Percentiles rank a stretch among this genome's conserved stretches.
These are phyloP conservation scores for Solanum virginianum DNA, from an alignment of 257 asterid genomes.

Conservation along the genomic window DNA sequence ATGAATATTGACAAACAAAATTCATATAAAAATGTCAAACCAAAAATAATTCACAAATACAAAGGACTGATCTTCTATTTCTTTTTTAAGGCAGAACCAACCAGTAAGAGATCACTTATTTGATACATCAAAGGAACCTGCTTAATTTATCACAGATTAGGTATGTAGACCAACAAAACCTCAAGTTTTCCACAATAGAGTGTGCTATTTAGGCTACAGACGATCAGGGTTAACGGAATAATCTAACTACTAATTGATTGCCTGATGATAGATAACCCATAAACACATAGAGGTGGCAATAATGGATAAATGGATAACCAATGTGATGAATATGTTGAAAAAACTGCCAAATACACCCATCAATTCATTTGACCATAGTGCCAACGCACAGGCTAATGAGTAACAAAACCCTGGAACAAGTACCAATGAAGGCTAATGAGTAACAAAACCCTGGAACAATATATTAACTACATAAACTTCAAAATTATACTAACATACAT, in stretches of 20 bases:
- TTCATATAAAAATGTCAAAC: neutral
- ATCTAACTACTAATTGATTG: neutral
- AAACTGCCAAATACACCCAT: neutral
- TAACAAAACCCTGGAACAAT: neutral
- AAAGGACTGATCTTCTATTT: neutral
- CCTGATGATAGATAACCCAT: neutral
- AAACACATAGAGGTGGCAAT: neutral
- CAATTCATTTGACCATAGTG: neutral
- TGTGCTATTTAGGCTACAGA: neutral
- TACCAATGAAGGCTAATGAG: neutral
- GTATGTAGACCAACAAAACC: neutral
- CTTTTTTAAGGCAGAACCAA: neutral
- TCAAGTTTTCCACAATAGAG: neutral
- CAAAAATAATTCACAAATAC: neutral
- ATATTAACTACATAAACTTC: neutral
- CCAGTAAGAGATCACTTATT: neutral
- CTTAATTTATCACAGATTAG: neutral
- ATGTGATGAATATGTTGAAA: neutral
- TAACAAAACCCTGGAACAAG: neutral
- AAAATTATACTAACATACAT: neutral
- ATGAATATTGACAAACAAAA: neutral
- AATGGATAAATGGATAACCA: neutral
- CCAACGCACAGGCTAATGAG: neutral
- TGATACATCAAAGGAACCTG: neutral
- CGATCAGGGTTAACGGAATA: neutral